Base-by-base conservation (phyloP, 495 filamentous ascomycete genomes). In the Neurospora intermedia region DNA sequence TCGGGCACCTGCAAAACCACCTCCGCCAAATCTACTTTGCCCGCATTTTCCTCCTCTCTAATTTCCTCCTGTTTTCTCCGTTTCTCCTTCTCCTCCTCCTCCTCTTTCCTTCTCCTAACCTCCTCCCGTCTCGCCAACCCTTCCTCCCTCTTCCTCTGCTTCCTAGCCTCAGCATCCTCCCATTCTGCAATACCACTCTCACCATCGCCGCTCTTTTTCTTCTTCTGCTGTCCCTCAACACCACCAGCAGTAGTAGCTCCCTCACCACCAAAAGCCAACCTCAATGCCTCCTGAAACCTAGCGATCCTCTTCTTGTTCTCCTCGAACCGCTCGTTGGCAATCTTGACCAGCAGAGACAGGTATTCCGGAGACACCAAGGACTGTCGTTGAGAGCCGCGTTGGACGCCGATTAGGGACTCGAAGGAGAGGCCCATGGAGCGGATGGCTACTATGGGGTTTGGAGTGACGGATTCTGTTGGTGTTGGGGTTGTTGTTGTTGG, bases 401-500 rank as follows among this genome's bases (percentile, higher is more conserved):
- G 77, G 71, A 87, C 86, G 0, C 92, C 94, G 38, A 97, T 87
- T 41, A 97, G 81, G 1, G 90, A 91, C 78, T 97, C 93, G 70
- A 97, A 87, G 1, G 87, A 86, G 10, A 97, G 83, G 0, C 94
- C 94, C 77, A 90, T 89, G 3, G 92, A 93, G 45, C 94, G 89
- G 9, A 97, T 87, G 2, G 91, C 95, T 6, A 97, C 91, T 82
- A 97, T 93, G 6, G 92, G 91, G 20, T 72, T 87, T 70, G 76
- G 76, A 72, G 80, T 79, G 78, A 82, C 77, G 85, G 71, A 72
- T 78, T 80, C 71, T 81, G 80, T 3, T 31, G 48, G 0, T 62
- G 20, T 6, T 62, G 27, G 27, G 1, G 27, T 31, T 31, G 27
- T 31, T 27, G 27, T 27, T 27, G 27, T 27, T 31, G 27, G 0